Base-by-base conservation (phyloP, 2,329 filamentous ascomycete species). In the Aureobasidium sp. region DNA sequence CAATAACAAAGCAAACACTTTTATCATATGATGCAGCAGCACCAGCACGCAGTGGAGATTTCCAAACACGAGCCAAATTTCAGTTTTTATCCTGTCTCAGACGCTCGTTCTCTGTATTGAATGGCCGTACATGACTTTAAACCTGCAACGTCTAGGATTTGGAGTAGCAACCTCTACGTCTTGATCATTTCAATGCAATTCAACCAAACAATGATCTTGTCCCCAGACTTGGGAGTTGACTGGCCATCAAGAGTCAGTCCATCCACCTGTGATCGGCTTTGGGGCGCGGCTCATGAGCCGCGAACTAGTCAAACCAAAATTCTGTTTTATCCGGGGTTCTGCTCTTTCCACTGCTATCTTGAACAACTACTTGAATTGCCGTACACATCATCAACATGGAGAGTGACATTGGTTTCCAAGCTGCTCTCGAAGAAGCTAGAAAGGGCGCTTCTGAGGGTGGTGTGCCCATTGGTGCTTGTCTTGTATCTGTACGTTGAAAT, bases 401-500 rank as follows among this genome's bases (percentile, higher is more conserved):
- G 27, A 63, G 57, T 41, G 63, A 65, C 30, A 55, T 58, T 49
- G 83, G 83, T 64, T 85, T 86, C 73, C 76, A 80, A 65, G 80
- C 78, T 49, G 83, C 83, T 41, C 70, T 86, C 16, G 79, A 82
- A 64, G 82, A 86, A 70, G 83, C 83, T 13, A 79, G 77, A 68
- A 73, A 78, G 66, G 80, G 83, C 57, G 76, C 74, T 57, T 72
- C 74, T n/a, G 82, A 86, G 21, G 54, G 54, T 39, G 54, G 54
- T 39, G 54, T 58, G 2, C 83, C 83, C 1, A 79, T 75, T 52
- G 83, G 83, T 47, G 83, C 83, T 47, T 81, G 78, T 63, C 78
- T 92, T 30, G 81, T 91, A 42, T 50, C 47, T 2, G 47, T 50
- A 50, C 5, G 47, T 50, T 11, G 2, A 36, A 36, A 1, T n/a